A percentile compares a stretch with the other conserved stretches of the same genome.
phyloP scores from a whole-genome alignment of 2,329 filamentous ascomycete species.

The Pyricularia pennisetigena region DNA sequence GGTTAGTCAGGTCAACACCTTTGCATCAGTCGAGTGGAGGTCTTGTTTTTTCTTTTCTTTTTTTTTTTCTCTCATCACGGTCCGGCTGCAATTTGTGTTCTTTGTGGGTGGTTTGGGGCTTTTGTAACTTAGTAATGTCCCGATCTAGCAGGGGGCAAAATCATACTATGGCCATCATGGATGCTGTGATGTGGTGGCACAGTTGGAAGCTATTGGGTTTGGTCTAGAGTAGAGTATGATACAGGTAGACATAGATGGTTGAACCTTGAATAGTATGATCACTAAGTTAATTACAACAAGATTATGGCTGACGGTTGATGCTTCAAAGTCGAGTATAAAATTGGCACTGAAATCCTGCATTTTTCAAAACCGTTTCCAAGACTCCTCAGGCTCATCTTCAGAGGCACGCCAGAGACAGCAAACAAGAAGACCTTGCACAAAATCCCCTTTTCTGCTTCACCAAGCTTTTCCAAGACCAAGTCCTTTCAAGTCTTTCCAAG shows the following conservation, averaged over 20 bases:
- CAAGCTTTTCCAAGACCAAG: not conserved
- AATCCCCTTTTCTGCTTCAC: not conserved
- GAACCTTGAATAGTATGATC: not conserved
- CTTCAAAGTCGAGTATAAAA: not conserved
- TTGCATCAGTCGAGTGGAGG: not conserved
- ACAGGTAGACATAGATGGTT: not conserved
- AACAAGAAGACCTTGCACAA: not conserved
- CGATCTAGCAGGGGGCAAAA: not conserved
- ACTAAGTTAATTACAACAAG: not conserved
- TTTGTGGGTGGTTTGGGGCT: not conserved
- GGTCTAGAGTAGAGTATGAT: not conserved
- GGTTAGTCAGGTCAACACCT: not conserved
- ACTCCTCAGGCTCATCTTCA: not conserved
- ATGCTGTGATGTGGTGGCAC: not conserved
- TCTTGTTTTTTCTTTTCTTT: no score
- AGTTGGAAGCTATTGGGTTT: not conserved
- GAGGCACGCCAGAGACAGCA: not conserved
- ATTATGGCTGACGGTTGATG: not conserved
- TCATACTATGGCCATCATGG: not conserved
- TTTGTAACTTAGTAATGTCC: not conserved
- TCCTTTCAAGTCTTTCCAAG: not conserved
- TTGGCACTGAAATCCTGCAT: not conserved
- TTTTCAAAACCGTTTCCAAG: not conserved
- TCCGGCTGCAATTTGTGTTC: not conserved
- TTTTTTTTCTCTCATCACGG: not conserved